Base-by-base conservation (phyloP, 2,329 filamentous ascomycete species). In the Akanthomyces dipterigenus region DNA sequence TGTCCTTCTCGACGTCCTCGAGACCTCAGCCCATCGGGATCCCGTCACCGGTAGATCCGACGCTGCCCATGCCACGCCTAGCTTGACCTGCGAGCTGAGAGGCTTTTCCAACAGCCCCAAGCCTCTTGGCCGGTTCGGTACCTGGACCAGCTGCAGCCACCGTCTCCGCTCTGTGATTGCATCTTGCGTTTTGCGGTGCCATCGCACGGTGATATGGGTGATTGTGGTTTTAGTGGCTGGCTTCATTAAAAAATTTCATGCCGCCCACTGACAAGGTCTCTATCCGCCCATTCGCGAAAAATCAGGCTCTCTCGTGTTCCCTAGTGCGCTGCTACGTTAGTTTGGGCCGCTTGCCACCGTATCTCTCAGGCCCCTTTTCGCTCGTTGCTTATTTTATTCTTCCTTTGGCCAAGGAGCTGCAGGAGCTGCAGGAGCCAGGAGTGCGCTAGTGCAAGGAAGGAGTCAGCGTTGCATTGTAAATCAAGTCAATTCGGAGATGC, bases 401-500 rank as follows among this genome's bases (percentile, higher is more conserved):
- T 34, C 7, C 11, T 34, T 34, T 34, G 31, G 31, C 31, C 31
- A 34, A 34, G 31, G 7, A 7, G 2, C 31, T 8, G 20, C n/a
- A 43, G 51, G 50, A 53, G 36, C 54, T 56, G 54, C 40, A 46
- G 51, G 51, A 57, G 31, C 28, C 40, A 31, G 28, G 40, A 34
- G n/a, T 11, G 9, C 20, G 9, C 55, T 51, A 50, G 28, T 48
- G 34, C 55, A 58, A 24, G 49, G 49, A 3, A 34, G 31, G 14
- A 50, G 42, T 20, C 31, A 31, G 40, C 43, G 55, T 57, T 57
- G 43, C 55, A 59, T 59, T 59, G 55, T 24, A 28, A 42, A 46
- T 51, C 48, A 45, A 48, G 38, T 28, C 49, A 45, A 38, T 60
- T 40, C 57, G 57, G 57, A 60, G 57, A 60, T 60, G 48, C 57